Evolutionary conservation across 1,284 basidiomycete species (phyloP).

Genomic region (Cutaneotrichosporon daszewskae): DNA sequence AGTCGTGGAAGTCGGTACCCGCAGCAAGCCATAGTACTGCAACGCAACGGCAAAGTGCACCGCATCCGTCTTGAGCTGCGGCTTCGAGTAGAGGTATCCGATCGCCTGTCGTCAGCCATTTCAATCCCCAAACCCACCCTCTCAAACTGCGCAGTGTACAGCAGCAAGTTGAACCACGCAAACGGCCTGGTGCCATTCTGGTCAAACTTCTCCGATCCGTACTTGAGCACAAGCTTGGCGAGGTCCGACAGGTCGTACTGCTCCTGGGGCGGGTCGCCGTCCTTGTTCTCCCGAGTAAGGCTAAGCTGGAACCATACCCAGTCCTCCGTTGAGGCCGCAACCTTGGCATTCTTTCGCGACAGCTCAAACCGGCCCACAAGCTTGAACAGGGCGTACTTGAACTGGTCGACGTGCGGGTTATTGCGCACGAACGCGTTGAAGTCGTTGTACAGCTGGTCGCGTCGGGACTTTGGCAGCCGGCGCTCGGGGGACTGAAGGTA

Average conservation of each 20-base stretch:
- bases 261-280: slow-evolving; percentile 57
- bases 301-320: slow-evolving; percentile 98
- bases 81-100: slow-evolving; percentile 80
- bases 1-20: slow-evolving; percentile 74
- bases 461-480: slow-evolving; percentile 68
- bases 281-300: slow-evolving; percentile 60
- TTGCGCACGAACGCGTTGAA: slow-evolving; percentile 92
- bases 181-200: slow-evolving; percentile 59
- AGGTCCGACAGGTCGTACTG: slow-evolving; percentile 70
- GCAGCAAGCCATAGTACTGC: slow-evolving; percentile 86
- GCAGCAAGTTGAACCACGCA: slow-evolving; percentile 81
- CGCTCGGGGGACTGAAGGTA: slow-evolving; percentile 80
- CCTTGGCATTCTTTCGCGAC: slow-evolving; percentile 70
- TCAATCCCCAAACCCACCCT: too few relatives aligned
- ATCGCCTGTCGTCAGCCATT: too few relatives aligned
- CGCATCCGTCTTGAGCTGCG: slow-evolving; percentile 84
- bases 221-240: slow-evolving; percentile 72
- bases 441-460: slow-evolving; percentile 77
- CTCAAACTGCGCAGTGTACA: slow-evolving; percentile 93
- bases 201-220: slow-evolving; percentile 89
- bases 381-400: slow-evolving; percentile 93
- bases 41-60: slow-evolving; percentile 90
- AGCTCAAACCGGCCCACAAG: slow-evolving; percentile 90
- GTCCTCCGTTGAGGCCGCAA: slow-evolving; percentile 90
- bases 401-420: slow-evolving; percentile 74